These are phyloP conservation scores for Heliamphora exappendiculata DNA, from an alignment of 148 eudicot species.

Conservation along the genomic window DNA sequence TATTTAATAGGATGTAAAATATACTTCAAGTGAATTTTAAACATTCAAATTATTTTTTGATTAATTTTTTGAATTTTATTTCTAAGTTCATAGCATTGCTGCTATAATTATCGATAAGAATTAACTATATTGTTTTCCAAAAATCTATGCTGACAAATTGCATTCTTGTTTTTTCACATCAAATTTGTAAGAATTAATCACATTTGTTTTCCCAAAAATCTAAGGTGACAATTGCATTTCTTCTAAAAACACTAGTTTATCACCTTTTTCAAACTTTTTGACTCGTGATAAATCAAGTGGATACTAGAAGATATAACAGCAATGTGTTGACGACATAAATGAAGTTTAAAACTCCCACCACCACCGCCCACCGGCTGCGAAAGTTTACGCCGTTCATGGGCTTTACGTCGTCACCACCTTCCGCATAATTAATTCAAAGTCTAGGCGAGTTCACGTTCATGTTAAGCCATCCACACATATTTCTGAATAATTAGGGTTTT, in stretches of 20 bases:
- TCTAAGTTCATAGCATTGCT: too few species aligned
- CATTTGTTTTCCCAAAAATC: neutral
- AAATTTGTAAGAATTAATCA: neutral
- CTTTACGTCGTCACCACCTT: conserved; percentile 7
- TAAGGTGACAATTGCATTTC: too few species aligned
- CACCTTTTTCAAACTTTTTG: too few species aligned
- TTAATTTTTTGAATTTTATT: too few species aligned
- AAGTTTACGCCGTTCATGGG: conserved; percentile 2
- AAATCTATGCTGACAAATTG: neutral
- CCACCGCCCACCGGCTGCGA: neutral
- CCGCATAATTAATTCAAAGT: neutral
- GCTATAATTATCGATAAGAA: too few species aligned
- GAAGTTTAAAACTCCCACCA: neutral
- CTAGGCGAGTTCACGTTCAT: conserved; percentile 5
- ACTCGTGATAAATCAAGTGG: conserved; percentile 2
- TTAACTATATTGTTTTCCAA: too few species aligned
- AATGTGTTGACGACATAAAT: too few species aligned
- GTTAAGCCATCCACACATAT: neutral
- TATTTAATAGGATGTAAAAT: too few species aligned
- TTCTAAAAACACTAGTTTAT: neutral
- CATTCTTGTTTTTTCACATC: neutral
- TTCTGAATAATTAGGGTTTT: neutral
- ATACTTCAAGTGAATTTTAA: too few species aligned
- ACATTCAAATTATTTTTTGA: too few species aligned
- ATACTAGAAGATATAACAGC: too few species aligned